A percentile compares a stretch with the other conserved stretches of the same genome.
These are phyloP conservation scores for Dioscorea dumetorum DNA, from an alignment of 106 monocot species.

Conservation along the genomic window DNA sequence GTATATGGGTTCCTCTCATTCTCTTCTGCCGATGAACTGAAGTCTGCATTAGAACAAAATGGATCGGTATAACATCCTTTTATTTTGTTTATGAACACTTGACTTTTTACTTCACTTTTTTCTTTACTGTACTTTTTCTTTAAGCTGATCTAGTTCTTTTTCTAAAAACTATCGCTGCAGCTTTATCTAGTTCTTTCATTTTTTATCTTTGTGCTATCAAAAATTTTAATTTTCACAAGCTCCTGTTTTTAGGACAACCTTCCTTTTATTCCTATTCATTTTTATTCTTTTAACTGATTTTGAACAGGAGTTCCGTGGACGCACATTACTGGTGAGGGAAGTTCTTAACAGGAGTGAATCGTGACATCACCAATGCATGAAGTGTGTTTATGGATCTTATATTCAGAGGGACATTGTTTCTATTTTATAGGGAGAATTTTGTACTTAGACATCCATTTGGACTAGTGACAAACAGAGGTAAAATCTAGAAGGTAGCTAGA, in stretches of 20 bases:
- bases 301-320: constrained; percentile 54
- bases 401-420: not conserved
- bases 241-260: not conserved
- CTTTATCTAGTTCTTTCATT: no score
- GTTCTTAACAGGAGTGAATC: constrained; percentile 9
- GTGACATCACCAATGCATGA: not conserved
- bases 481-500: no score
- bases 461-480: no score
- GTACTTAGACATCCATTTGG: no score
- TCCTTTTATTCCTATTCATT: not conserved
- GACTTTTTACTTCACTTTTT: not conserved
- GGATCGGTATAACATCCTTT: constrained; percentile 36
- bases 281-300: constrained; percentile 1
- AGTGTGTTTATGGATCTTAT: not conserved
- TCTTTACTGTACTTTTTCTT: not conserved
- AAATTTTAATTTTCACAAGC: not conserved
- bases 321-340: constrained; percentile 43
- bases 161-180: no score
- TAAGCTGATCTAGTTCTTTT: not conserved
- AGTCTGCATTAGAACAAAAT: constrained; percentile 35
- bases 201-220: not conserved
- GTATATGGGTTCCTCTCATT: constrained; percentile 83
- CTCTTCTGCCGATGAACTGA: constrained; percentile 48
- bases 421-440: not conserved
- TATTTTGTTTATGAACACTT: not conserved